Evolutionary conservation across 306 rosid species (phyloP).

Genomic region (Prunus padus): DNA sequence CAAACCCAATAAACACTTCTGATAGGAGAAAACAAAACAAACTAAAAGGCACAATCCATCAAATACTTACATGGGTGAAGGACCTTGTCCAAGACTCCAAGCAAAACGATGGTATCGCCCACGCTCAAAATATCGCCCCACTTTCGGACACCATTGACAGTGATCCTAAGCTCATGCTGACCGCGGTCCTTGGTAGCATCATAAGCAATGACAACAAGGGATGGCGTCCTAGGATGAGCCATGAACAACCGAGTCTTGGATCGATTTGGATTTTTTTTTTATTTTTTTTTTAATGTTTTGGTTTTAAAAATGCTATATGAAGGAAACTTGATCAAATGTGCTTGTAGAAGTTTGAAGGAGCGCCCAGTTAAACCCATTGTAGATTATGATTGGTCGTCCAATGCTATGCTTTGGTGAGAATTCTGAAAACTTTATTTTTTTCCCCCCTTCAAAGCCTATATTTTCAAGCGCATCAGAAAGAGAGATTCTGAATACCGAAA

Average conservation of each 20-base stretch:
- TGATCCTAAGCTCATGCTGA: slow-evolving; percentile 37
- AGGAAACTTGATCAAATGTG: background rate
- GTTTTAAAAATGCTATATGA: background rate
- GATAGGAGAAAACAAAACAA: too few relatives aligned
- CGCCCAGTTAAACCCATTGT: too few relatives aligned
- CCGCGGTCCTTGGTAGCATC: slow-evolving; percentile 54
- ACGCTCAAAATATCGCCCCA: slow-evolving; percentile 31
- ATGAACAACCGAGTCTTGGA: background rate
- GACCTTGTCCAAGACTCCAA: slow-evolving; percentile 45
- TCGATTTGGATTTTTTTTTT: background rate
- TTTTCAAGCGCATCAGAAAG: background rate
- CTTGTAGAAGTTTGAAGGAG: too few relatives aligned
- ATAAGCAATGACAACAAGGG: slow-evolving; percentile 43
- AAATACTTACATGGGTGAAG: slow-evolving; percentile 46
- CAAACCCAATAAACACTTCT: too few relatives aligned
- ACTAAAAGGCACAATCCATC: background rate
- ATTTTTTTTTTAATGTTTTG: background rate
- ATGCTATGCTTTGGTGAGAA: background rate
- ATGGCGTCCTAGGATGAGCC: slow-evolving; percentile 29
- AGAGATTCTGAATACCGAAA: background rate
- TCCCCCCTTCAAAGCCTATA: background rate
- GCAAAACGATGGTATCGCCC: slow-evolving; percentile 45
- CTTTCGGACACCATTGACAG: slow-evolving; percentile 22
- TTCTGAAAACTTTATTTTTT: background rate
- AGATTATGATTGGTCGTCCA: too few relatives aligned